phyloP scores from a whole-genome alignment of 1,284 basidiomycete species.

The Trichosporon sp. region DNA sequence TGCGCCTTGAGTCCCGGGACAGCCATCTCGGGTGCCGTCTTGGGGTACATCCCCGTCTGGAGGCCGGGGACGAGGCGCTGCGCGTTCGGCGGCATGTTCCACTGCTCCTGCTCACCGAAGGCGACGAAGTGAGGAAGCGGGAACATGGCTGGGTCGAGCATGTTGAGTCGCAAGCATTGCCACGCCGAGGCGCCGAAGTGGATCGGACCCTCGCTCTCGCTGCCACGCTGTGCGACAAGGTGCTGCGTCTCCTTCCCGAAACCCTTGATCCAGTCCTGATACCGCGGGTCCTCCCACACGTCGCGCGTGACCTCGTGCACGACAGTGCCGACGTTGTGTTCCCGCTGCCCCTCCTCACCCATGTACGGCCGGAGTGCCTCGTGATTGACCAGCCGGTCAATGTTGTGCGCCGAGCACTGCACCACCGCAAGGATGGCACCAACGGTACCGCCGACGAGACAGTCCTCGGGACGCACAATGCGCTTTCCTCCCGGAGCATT shows the following conservation, averaged over 20 bases:
- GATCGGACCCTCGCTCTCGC: constrained; percentile 58
- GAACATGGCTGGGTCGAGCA: constrained; percentile 70
- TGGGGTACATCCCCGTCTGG: constrained; percentile 30
- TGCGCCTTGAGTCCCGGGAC: constrained; percentile 25
- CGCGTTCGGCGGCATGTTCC: constrained; percentile 51
- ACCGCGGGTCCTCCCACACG: constrained; percentile 64
- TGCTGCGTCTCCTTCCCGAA: constrained; percentile 64
- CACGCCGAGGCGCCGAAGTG: constrained; percentile 70
- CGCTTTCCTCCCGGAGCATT: constrained; percentile 55
- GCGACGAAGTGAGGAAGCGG: constrained; percentile 54
- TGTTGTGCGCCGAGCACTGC: constrained; percentile 31
- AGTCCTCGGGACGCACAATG: constrained; percentile 48
- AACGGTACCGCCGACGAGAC: constrained; percentile 39
- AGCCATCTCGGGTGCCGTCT: constrained; percentile 16
- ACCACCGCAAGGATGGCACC: constrained; percentile 40
- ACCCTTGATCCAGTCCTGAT: constrained; percentile 64
- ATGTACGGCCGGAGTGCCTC: constrained; percentile 53
- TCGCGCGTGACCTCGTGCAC: constrained; percentile 63
- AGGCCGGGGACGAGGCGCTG: constrained; percentile 46
- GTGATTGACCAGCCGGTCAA: constrained; percentile 49
- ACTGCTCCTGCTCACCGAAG: neutral
- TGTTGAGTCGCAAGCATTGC: constrained; percentile 64
- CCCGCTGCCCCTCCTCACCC: constrained; percentile 20
- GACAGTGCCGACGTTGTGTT: constrained; percentile 53
- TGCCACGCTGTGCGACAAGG: constrained; percentile 57